These are phyloP conservation scores for Drechmeria coniospora DNA, from an alignment of 2,329 filamentous ascomycete species.

Conservation along the genomic window DNA sequence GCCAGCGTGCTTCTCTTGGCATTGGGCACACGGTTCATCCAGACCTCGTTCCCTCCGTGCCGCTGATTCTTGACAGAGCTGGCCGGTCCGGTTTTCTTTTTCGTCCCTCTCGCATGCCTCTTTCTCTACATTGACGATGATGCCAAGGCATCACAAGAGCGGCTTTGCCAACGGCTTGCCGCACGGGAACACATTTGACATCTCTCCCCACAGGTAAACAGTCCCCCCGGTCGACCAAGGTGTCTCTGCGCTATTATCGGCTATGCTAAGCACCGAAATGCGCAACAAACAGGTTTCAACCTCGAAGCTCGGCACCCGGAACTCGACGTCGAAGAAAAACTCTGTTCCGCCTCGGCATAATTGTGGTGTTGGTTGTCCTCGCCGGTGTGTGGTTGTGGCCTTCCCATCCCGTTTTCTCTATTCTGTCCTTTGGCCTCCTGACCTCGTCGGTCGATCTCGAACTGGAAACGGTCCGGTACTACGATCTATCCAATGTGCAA, in stretches of 20 bases:
- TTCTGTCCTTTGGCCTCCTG: slow-evolving; percentile 54
- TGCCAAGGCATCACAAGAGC: slow-evolving; percentile 65
- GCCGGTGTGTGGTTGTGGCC: slow-evolving; percentile 67
- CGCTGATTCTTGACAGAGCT: no score
- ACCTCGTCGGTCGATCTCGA: slow-evolving; percentile 55
- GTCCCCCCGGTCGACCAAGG: slow-evolving; percentile 1
- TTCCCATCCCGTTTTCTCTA: slow-evolving; percentile 43
- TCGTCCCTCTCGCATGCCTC: slow-evolving; percentile 14
- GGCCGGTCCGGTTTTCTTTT: no score
- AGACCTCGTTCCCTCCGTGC: no score
- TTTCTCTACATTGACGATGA: slow-evolving; percentile 42
- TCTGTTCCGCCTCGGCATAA: slow-evolving; percentile 49
- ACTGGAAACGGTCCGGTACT: slow-evolving; percentile 91
- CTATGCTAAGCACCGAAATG: background rate
- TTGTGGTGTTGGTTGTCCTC: slow-evolving; percentile 42
- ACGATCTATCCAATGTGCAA: slow-evolving; percentile 82
- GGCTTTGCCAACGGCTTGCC: slow-evolving; percentile 78
- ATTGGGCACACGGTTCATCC: no score
- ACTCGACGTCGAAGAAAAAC: slow-evolving; percentile 60
- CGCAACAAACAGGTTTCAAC: slow-evolving; percentile 55
- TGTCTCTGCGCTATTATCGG: background rate
- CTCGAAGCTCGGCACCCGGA: slow-evolving; percentile 57
- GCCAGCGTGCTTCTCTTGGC: no score
- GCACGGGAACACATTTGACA: slow-evolving; percentile 63
- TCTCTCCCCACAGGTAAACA: slow-evolving; percentile 79